Evolutionary conservation across 2,329 filamentous ascomycete species (phyloP), one percentile per base, ranked within the genome.

Genomic region (Ophiostoma triangulosporum): DNA sequence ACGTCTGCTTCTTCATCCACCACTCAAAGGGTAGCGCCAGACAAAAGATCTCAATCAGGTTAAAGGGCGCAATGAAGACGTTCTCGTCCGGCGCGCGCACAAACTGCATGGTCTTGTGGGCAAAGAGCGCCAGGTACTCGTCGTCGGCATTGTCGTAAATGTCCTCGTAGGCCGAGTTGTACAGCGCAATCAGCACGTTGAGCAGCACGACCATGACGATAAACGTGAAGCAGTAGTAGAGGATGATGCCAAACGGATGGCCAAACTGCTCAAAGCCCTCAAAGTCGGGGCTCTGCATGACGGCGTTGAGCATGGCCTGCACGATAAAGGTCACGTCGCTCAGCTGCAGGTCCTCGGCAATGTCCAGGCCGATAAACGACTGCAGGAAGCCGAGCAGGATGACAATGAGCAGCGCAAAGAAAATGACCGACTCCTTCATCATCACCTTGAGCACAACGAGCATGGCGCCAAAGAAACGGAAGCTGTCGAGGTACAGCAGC

Each of bases 201-300:
- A 98, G 80, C 26, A 97, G 74, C 54, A 98, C 71, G 24, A 80
- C 74, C 75, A 76, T 96, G 63, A 98, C 86, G 36, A 97, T 83
- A 64, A 98, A 98, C 17, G 91, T 95, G 68, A 96, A 98, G 64
- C 94, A 80, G 71, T 98, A 98, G 72, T 98, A 98, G 9, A 98
- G 82, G 31, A 96, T 86, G 50, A 95, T 78, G 8, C 93, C 93
- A 66, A 96, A 98, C 0, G 93, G 93, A 12, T 86, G 89, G 22
- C 86, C 87, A 65, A 97, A 98, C 24, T 83, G 77, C 59, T 96
- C 89, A 63, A 97, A 97, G 0, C 84, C 86, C 5, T 69, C 74
- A 62, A 98, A 97, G 59, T 97, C 90, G 0, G 93, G 93, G 50
- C 82, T 87, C 65, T 90, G 86, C 82, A 98, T 88, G 52, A 98